These are phyloP conservation scores for Alternaria dauci DNA, from an alignment of 2,329 filamentous ascomycete genomes.

Conservation along the genomic window DNA sequence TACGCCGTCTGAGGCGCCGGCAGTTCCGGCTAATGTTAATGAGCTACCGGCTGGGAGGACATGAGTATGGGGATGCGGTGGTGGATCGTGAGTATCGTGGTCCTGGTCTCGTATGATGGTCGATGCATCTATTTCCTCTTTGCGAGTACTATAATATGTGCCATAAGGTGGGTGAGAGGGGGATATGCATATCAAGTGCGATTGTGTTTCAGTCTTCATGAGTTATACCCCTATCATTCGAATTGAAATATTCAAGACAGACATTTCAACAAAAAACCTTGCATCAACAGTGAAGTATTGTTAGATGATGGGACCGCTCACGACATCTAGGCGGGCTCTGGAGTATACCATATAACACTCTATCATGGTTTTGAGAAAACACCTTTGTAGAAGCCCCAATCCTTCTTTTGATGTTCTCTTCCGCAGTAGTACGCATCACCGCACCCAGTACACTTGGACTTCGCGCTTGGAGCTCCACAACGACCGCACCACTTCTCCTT, in stretches of 20 bases:
- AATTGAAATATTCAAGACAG: not conserved
- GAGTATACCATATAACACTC: not conserved
- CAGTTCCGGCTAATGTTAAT: slow-evolving; percentile 12
- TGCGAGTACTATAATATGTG: not conserved
- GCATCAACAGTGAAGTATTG: not conserved
- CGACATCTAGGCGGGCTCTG: not conserved
- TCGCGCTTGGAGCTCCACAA: slow-evolving; percentile 4
- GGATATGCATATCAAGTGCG: not conserved
- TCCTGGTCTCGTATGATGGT: not conserved
- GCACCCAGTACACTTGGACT: slow-evolving; percentile 5
- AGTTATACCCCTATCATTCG: not conserved
- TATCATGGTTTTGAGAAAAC: not conserved
- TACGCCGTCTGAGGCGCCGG: not conserved
- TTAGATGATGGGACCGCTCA: not conserved
- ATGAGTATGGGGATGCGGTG: not conserved
- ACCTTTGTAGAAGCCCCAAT: slow-evolving; percentile 5
- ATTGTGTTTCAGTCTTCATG: not conserved
- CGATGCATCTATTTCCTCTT: not conserved
- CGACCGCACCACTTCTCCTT: slow-evolving; percentile 9
- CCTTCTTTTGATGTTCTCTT: not conserved
- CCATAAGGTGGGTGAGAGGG: not conserved
- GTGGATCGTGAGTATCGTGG: not conserved
- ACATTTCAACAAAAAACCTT: not conserved
- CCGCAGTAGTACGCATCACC: slow-evolving; percentile 7
- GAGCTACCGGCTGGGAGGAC: slow-evolving; percentile 20